A percentile compares a stretch with the other conserved stretches of the same genome.
Conservation (phyloP, 2,329 filamentous ascomycete species). For the Gyromitra esculenta region DNA sequence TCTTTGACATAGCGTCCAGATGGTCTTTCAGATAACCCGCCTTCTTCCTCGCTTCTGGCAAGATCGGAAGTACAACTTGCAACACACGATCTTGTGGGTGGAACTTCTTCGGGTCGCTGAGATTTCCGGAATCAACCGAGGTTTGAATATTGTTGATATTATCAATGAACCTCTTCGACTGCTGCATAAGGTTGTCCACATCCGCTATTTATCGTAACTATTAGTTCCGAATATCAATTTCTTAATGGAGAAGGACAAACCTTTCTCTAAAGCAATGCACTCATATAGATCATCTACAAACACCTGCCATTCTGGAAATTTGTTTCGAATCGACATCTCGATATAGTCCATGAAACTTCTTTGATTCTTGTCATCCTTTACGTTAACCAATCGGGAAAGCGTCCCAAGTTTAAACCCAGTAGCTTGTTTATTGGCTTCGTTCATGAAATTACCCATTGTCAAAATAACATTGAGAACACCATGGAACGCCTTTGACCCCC, state of each 20-base stretch:
- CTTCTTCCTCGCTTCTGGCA: conserved; percentile 97
- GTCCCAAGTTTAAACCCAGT: conserved; percentile 98
- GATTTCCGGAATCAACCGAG: conserved; percentile 89
- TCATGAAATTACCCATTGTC: conserved; percentile 99
- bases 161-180: conserved; percentile 91
- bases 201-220: conserved; percentile 67
- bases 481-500: conserved; percentile 92
- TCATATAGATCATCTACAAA: conserved; percentile 80
- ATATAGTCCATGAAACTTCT: conserved; percentile 95
- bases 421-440: conserved; percentile 98
- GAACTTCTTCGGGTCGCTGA: conserved; percentile 97
- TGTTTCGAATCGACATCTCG: conserved; percentile 93
- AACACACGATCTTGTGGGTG: conserved; percentile 95
- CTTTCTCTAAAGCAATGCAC: conserved; percentile 52
- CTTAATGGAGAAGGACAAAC: conserved; percentile 24
- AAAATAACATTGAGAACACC: conserved; percentile 94
- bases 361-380: conserved; percentile 99
- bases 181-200: conserved; percentile 86
- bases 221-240: conserved; percentile 19
- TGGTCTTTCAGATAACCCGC: conserved; percentile 95
- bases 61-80: conserved; percentile 87
- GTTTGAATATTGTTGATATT: conserved; percentile 94
- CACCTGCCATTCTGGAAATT: conserved; percentile 93
- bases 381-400: conserved; percentile 90
- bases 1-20: conserved; percentile 88